phyloP scores from a whole-genome alignment of 2,329 filamentous ascomycete species.

The Verticillium nonalfalfae region DNA sequence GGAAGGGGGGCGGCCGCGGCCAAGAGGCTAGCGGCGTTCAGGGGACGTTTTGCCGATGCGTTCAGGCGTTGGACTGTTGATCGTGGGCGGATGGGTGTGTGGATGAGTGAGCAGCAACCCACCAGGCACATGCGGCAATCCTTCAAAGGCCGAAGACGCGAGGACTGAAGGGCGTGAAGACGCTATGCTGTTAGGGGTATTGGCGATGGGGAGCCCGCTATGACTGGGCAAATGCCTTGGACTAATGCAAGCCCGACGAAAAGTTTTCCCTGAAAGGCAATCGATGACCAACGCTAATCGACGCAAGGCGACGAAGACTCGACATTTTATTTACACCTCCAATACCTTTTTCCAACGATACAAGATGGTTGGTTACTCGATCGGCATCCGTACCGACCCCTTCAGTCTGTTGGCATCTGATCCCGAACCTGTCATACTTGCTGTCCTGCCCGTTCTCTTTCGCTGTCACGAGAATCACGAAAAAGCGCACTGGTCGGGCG shows the following conservation, averaged over 20 bases:
- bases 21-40: neutral
- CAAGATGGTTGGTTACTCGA: neutral
- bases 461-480: neutral
- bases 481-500: neutral
- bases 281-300: neutral
- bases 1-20: neutral
- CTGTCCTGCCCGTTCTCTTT: neutral
- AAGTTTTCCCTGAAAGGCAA: neutral
- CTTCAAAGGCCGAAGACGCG: neutral
- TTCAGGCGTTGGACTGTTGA: neutral
- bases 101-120: neutral
- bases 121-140: neutral
- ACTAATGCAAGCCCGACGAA: neutral
- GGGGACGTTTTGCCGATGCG: neutral
- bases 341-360: neutral
- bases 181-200: neutral
- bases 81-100: neutral
- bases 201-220: neutral
- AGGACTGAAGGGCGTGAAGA: neutral
- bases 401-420: neutral
- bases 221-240: neutral
- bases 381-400: neutral
- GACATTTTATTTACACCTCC: neutral
- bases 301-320: neutral
- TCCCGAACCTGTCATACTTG: neutral